Base-by-base conservation (phyloP, 2,329 filamentous ascomycete genomes). In the Penicillium sp. region DNA sequence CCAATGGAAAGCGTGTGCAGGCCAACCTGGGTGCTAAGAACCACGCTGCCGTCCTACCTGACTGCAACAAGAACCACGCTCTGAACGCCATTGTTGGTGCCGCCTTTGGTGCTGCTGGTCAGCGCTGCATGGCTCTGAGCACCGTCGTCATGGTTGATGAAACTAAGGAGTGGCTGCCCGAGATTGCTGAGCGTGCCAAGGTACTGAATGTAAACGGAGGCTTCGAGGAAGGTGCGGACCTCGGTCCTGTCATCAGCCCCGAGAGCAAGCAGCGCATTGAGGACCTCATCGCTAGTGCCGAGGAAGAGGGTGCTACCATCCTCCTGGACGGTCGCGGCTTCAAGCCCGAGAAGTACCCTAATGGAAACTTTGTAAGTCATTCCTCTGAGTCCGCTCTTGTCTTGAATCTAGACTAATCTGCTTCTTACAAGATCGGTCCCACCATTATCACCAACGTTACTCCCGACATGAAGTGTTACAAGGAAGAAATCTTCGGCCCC, bases 1-100 rank as follows among this genome's bases (percentile, higher is more conserved):
- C 80, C 54, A 80, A 83, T 41, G 81, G 81, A 49, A 85, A 84
- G 70, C 78, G 81, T 53, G 79, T 83, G 13, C 81, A 84, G 64
- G 81, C 81, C 57, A 84, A 84, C 64, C 63, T 84, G 41, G 81
- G 81, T 20, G 81, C 81, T 2, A 85, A 84, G 73, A 85, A 85
- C 70, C 81, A 84, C 60, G 80, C 80, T 29, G 78, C 79, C 32
- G 74, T 85, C 16, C 69, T 84, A 18, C 80, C 81, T 1, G 81
- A 85, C 63, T 79, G 75, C 70, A 82, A 84, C 70, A 84, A 83
- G 73, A 82, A 84, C 65, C 79, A 82, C 43, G 73, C 80, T 3
- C 62, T 85, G 30, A 83, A 84, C 54, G 78, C 80, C 20, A 82
- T 84, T 59, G 73, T 77, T 6, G 81, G 81, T 45, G 81, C 81